Percentiles rank a stretch among this genome's conserved stretches.
Conservation (phyloP, 805 yeast genomes). For the Candida corydali region DNA sequence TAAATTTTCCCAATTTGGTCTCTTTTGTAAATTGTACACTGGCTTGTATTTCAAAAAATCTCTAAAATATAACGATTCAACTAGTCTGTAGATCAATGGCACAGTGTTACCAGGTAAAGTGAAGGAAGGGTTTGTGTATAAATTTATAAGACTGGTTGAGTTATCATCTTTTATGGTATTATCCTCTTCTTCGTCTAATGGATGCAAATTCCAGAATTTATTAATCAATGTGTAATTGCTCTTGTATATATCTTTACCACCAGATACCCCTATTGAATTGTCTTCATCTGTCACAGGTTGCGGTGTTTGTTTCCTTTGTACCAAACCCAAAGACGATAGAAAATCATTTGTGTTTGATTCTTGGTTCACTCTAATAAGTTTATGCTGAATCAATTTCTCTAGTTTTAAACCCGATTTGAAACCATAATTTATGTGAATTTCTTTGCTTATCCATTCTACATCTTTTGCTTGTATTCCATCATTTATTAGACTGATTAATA, state of each 20-base stretch:
- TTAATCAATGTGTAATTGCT: slow-evolving; percentile 35
- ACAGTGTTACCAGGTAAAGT: slow-evolving; percentile 75
- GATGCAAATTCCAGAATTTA: slow-evolving; percentile 47
- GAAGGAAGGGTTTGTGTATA: slow-evolving; percentile 51
- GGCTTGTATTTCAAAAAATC: slow-evolving; percentile 44
- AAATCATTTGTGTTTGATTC: slow-evolving; percentile 17
- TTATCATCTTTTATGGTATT: slow-evolving; percentile 7
- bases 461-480: slow-evolving; percentile 70
- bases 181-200: slow-evolving; percentile 26
- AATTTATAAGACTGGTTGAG: slow-evolving; percentile 14
- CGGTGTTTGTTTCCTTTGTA: slow-evolving; percentile 2
- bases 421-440: slow-evolving; percentile 64
- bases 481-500: slow-evolving; percentile 57
- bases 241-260: slow-evolving; percentile 24
- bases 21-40: slow-evolving; percentile 26
- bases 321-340: slow-evolving; percentile 18
- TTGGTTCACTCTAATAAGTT: slow-evolving; percentile 37
- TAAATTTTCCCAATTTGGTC: slow-evolving; percentile 45
- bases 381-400: slow-evolving; percentile 45
- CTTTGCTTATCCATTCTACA: slow-evolving; percentile 48
- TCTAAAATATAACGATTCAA: slow-evolving; percentile 64
- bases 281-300: slow-evolving; percentile 12
- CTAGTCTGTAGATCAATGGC: slow-evolving; percentile 67
- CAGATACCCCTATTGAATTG: slow-evolving; percentile 28
- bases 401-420: slow-evolving; percentile 45